Evolutionary conservation across 371 early-diverging fungal species (phyloP), one percentile per base, ranked within the genome.

Genomic region (Circinella minor): DNA sequence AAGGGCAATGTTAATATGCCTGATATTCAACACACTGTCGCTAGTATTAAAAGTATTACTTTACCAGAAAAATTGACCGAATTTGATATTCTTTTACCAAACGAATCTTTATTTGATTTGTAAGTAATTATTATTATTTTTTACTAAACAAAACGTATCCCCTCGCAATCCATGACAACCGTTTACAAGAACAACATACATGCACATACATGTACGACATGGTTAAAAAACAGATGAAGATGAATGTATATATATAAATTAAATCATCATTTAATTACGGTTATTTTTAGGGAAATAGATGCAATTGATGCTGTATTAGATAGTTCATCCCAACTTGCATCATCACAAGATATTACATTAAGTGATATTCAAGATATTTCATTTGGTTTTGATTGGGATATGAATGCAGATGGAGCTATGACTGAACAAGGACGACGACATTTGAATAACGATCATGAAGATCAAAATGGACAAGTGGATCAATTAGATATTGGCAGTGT

Each of bases 1-100:
- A 91, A 94, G 6, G 96, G 95, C 4, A 87, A 90, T 17, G 94
- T 95, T 7, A 96, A 98, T 70, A 85, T 97, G 82, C 90, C 95
- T 8, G 89, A 88, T 36, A 95, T 94, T 59, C 86, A 91, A 17
- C 77, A 80, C 34, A 76, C 91, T 34, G 78, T 88, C 5, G 94
- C 96, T 6, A 88, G 85, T 66, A 85, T 86, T 46, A 91, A 90
- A 63, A 87, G 95, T 18, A 97, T 98, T 74, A 97, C 97, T 2
- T 79, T 97, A 63, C 87, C 93, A 7, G 97, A 97, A 65, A 85
- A 87, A 36, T 80, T 95, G 54, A 93, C 95, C 36, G 97, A 97
- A 74, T 93, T 95, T 71, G 97, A 97, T 74, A 87, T 98, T 49
- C 77, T 96, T 51, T 79, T 96, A 64, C 96, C 95, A 11, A 92